A percentile compares a stretch with the other conserved stretches of the same genome.
These are phyloP conservation scores for Turnera subulata DNA, from an alignment of 345 rosid species.

Conservation along the genomic window DNA sequence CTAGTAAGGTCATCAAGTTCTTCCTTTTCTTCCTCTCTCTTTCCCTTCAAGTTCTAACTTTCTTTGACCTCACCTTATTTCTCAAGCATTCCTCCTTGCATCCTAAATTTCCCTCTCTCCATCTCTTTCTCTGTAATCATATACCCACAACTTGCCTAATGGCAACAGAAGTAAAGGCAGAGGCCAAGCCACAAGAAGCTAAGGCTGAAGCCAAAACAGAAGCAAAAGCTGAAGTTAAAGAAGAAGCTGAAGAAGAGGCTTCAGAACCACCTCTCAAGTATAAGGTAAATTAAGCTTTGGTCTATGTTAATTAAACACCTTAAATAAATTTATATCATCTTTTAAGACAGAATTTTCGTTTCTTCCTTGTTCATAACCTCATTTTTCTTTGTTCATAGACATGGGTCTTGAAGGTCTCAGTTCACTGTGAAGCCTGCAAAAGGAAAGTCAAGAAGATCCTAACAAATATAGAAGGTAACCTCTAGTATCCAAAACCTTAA, in stretches of 20 bases:
- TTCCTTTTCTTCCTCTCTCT: constrained; percentile 2
- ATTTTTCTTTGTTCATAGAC: constrained; percentile 11
- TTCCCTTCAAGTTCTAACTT: constrained; percentile 2
- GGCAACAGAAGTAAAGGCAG: constrained; percentile 40
- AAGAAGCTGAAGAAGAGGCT: constrained; percentile 5
- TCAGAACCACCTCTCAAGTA: constrained; percentile 44
- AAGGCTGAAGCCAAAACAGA: constrained; percentile 12
- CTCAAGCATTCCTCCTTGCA: constrained; percentile 10
- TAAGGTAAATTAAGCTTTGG: constrained; percentile 40
- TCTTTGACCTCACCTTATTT: background rate
- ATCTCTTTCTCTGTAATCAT: background rate
- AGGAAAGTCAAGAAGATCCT: constrained; percentile 28
- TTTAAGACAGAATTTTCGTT: background rate
- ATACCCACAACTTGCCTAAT: constrained; percentile 18
- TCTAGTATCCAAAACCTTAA: background rate
- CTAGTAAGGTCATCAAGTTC: background rate
- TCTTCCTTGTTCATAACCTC: background rate
- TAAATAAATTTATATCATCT: background rate
- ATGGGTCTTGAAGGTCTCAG: constrained; percentile 26
- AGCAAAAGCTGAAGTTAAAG: constrained; percentile 14
- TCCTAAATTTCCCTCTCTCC: constrained; percentile 1
- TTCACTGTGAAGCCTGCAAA: constrained; percentile 30
- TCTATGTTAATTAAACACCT: background rate
- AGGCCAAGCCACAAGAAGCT: constrained; percentile 20
- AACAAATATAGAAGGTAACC: constrained; percentile 18